Evolutionary conservation across 2,329 filamentous ascomycete genomes (phyloP), one percentile per base, ranked within the genome.

Genomic region (Apiospora hydei): DNA sequence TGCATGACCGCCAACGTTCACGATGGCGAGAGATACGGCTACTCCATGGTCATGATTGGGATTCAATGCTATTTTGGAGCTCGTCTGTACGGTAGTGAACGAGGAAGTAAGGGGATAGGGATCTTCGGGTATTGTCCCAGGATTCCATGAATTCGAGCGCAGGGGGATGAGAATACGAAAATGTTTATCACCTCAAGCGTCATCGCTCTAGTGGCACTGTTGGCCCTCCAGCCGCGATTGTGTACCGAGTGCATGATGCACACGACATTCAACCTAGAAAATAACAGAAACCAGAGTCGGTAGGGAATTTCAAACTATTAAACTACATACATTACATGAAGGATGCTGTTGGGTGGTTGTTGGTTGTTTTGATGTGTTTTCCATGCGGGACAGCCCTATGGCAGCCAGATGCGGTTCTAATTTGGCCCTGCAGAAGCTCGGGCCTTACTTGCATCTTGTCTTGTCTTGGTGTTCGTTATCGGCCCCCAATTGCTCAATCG

Each of bases 361-460:
- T 64, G 34, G 34, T 13, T n/a, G 18, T 61, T 61, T 30, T 30
- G 3, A 38, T 38, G 24, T 30, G 13, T 53, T 38, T 18, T 38
- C 18, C 2, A 7, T 64, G 18, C 49, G 11, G 34, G 57, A 4
- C 34, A 64, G 21, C 51, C 51, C 51, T 57, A 57, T 18, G 26
- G 6, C 21, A n/a, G 24, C 24, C 24, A 61, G 53, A 61, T 38
- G 57, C 18, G 21, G 34, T 41, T 13, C 16, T 11, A n/a, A 41
- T 41, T 64, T 21, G 57, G 57, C 18, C 57, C 57, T 64, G 57
- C 57, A 64, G 57, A 64, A 64, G 57, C 57, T 64, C 57, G 57
- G 41, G 57, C 57, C 57, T 41, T 64, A 46, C 44, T 7, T 18
- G 14, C 30, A 10, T 49, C 46, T 11, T 38, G 21, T 49, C 46